Evolutionary conservation across 192 early-diverging fungal genomes (phyloP).

Genomic region (Anaeromyces robustus): DNA sequence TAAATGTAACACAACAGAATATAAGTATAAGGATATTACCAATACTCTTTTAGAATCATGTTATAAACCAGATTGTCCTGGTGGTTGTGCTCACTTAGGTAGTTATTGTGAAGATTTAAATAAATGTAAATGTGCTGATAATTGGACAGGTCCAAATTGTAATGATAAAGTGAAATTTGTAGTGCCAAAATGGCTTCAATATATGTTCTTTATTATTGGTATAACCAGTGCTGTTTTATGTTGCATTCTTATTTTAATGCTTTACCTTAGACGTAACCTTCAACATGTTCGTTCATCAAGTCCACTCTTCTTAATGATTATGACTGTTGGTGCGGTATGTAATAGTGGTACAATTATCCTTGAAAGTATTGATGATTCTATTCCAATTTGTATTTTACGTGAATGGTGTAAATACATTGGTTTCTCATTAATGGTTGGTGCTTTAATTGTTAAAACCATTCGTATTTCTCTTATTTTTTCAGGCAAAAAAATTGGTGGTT

Average conservation of each 20-base stretch:
- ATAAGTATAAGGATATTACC: neutral
- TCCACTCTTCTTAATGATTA: neutral
- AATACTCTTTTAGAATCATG: neutral
- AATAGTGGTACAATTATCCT: neutral
- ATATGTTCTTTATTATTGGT: neutral
- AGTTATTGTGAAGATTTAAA: neutral
- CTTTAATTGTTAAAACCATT: neutral
- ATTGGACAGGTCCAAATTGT: neutral
- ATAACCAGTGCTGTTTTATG: neutral
- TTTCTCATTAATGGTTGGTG: neutral
- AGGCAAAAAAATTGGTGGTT: neutral
- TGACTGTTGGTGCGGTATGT: neutral
- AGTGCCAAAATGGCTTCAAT: neutral
- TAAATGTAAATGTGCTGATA: neutral
- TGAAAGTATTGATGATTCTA: neutral
- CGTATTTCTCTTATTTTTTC: neutral
- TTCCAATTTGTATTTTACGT: neutral
- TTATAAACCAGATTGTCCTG: neutral
- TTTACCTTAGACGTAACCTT: neutral
- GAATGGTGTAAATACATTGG: neutral
- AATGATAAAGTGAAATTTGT: neutral
- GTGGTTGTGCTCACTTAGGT: neutral
- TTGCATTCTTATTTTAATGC: neutral
- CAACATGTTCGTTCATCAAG: neutral
- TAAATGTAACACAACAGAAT: neutral